Percentiles rank a stretch among this genome's conserved stretches.
Evolutionary conservation across 768 basidiomycete genomes (phyloP).

Genomic region (Xanthoconium stramineum): DNA sequence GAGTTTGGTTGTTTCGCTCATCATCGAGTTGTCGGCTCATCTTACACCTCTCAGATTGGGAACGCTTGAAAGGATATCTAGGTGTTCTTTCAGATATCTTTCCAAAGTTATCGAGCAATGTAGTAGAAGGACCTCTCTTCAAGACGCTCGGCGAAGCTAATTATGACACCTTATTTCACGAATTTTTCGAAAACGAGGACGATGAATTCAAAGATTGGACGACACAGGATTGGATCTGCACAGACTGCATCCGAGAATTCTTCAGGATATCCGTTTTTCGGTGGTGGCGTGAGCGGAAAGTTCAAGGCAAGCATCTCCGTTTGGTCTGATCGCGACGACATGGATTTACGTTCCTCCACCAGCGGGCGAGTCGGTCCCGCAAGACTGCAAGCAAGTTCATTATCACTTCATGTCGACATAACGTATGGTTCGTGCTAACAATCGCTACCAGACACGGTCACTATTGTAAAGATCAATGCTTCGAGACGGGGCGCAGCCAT

Average conservation of each 20-base stretch:
- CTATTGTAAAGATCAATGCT: not conserved
- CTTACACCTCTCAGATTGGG: not conserved
- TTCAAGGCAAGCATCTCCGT: not conserved
- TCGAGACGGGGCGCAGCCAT: not conserved
- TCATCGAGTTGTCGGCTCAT: not conserved
- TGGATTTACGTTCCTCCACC: not conserved
- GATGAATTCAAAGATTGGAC: not conserved
- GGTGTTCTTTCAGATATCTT: not conserved
- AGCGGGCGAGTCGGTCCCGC: not conserved
- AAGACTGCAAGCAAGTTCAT: not conserved
- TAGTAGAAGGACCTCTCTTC: not conserved
- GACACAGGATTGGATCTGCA: not conserved
- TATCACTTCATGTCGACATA: not conserved
- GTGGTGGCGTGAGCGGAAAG: not conserved
- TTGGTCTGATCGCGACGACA: not conserved
- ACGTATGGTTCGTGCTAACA: not conserved
- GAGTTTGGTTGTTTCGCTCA: not conserved
- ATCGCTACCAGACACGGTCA: not conserved
- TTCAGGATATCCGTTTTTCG: not conserved
- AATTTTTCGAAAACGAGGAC: not conserved
- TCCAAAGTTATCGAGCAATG: not conserved
- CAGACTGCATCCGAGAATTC: not conserved
- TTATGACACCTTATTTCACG: not conserved
- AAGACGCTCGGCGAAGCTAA: not conserved
- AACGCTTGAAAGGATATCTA: not conserved